Percentiles rank a stretch among this genome's conserved stretches.
These are phyloP conservation scores for Rhododendron kiyosumense DNA, from an alignment of 148 eudicot species.

Conservation along the genomic window DNA sequence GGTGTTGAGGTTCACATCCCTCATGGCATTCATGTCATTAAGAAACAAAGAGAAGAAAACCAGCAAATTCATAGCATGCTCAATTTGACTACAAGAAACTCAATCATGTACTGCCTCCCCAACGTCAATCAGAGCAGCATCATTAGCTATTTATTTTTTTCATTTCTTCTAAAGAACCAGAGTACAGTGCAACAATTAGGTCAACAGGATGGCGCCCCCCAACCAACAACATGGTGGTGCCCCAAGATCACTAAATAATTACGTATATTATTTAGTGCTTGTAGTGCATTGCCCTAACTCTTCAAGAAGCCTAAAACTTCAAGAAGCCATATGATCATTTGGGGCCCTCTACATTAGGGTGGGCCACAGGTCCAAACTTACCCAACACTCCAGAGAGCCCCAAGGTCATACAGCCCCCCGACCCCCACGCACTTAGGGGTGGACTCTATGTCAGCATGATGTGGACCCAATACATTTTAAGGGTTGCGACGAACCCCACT, in stretches of 20 bases:
- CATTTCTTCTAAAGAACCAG: too few species aligned
- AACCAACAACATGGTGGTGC: too few species aligned
- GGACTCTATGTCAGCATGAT: background rate
- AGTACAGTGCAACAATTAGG: too few species aligned
- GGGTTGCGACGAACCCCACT: too few species aligned
- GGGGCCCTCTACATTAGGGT: background rate
- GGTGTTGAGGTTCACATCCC: background rate
- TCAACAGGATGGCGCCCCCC: too few species aligned
- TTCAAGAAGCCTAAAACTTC: background rate
- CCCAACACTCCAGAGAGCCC: background rate
- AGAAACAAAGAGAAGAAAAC: background rate
- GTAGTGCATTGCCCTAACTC: too few species aligned
- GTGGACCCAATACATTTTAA: too few species aligned
- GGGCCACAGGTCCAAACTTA: background rate
- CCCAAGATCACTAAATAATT: too few species aligned
- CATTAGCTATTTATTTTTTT: too few species aligned
- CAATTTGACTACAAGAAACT: background rate
- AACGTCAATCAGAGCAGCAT: background rate
- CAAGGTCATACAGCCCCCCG: background rate
- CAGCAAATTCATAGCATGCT: background rate
- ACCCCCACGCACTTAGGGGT: background rate
- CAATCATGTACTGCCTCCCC: background rate
- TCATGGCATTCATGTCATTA: background rate
- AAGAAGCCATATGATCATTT: background rate
- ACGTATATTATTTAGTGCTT: too few species aligned